A percentile compares a stretch with the other conserved stretches of the same genome.
Evolutionary conservation across 345 rosid genomes (phyloP).

Genomic region (Citrus sp.): DNA sequence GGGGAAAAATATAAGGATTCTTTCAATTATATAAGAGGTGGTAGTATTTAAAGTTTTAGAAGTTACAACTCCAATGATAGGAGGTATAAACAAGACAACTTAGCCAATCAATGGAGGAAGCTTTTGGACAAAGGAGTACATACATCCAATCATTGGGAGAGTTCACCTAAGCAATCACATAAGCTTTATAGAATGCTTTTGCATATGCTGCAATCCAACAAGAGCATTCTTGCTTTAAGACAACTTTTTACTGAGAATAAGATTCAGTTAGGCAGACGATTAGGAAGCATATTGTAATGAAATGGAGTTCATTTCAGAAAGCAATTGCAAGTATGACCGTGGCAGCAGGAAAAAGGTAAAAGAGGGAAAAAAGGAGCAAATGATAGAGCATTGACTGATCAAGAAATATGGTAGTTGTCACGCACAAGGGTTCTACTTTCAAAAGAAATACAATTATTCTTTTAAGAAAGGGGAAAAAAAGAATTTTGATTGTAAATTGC

Average conservation of each 20-base stretch:
- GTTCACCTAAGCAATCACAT: neutral
- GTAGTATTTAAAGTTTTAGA: neutral
- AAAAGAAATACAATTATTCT: neutral
- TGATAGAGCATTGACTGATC: neutral
- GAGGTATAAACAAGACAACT: constrained; percentile 1
- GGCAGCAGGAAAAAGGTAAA: neutral
- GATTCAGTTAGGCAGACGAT: neutral
- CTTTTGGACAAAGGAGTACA: neutral
- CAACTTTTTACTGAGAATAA: neutral
- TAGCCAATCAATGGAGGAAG: neutral
- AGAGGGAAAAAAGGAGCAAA: neutral
- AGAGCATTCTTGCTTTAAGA: neutral
- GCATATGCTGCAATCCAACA: neutral
- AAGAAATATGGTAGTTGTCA: neutral
- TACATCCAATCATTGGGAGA: neutral
- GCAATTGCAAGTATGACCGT: neutral
- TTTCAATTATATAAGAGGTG: neutral
- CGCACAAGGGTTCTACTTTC: neutral
- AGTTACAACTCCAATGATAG: neutral
- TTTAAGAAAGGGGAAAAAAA: neutral
- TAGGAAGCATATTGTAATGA: neutral
- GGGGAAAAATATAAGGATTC: neutral
- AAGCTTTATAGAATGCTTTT: neutral
- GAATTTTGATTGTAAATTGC: constrained; percentile 1
- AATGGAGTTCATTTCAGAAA: neutral